A percentile compares a stretch with the other conserved stretches of the same genome.
These are phyloP conservation scores for Fusarium sacchari DNA, from an alignment of 2,329 filamentous ascomycete species.

Conservation along the genomic window DNA sequence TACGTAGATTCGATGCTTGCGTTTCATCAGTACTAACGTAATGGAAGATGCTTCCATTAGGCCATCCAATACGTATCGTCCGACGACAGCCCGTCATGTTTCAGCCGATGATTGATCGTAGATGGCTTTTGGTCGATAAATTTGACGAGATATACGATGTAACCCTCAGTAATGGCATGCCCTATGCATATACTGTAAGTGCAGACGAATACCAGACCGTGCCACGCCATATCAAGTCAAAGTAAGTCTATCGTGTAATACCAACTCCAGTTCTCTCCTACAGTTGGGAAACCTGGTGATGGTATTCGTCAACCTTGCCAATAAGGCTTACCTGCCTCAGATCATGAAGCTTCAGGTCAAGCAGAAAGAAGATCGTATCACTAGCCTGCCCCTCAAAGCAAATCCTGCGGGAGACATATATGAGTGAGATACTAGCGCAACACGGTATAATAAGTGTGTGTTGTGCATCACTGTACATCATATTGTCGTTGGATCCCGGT, in stretches of 20 bases:
- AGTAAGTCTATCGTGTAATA: not conserved
- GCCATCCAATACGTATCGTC: conserved; percentile 1
- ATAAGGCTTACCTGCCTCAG: not conserved
- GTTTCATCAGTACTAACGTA: not conserved
- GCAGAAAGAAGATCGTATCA: not conserved
- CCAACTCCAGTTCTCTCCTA: not conserved
- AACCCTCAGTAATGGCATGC: conserved; percentile 1
- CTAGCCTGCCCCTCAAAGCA: not conserved
- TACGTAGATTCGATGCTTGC: conserved; percentile 9
- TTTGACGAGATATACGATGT: conserved; percentile 11
- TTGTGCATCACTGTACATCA: conserved; percentile 12
- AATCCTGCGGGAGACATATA: not conserved
- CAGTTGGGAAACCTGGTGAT: conserved; percentile 30
- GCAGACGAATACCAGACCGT: not conserved
- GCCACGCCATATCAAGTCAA: not conserved
- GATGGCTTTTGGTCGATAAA: conserved; percentile 14
- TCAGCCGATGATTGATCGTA: conserved; percentile 20
- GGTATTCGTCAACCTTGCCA: not conserved
- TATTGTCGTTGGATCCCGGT: conserved; percentile 17
- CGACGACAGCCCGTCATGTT: conserved; percentile 10
- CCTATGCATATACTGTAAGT: not conserved
- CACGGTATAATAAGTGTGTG: not conserved
- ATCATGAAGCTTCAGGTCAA: not conserved
- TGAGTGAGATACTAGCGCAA: not conserved
- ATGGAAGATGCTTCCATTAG: not conserved